A percentile compares a stretch with the other conserved stretches of the same genome.
Conservation (phyloP, 345 rosid species). For the Dipteronia dyeriana region DNA sequence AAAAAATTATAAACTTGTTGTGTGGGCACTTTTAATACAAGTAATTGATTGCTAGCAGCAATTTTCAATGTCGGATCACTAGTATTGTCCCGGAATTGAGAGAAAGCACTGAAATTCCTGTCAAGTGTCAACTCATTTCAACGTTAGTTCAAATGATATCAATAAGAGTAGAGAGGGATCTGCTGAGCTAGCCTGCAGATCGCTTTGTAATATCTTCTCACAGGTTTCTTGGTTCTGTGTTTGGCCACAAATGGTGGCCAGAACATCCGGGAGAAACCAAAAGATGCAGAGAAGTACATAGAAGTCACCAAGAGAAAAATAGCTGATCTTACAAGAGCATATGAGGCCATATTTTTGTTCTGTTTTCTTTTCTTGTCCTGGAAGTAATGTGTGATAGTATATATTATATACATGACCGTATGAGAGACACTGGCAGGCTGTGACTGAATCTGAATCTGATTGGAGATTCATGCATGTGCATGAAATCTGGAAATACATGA, state of each 20-base stretch:
- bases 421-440: too few species aligned
- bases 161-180: slow-evolving; percentile 29
- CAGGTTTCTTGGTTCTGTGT: slow-evolving; percentile 31
- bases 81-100: background rate
- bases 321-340: background rate
- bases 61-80: background rate
- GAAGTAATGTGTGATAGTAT: background rate
- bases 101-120: background rate
- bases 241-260: slow-evolving; percentile 26
- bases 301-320: background rate
- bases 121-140: background rate
- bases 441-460: too few species aligned
- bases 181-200: too few species aligned
- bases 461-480: background rate
- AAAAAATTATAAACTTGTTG: too few species aligned
- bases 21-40: too few species aligned
- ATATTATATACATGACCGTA: background rate
- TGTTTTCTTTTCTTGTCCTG: background rate
- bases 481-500: background rate
- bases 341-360: background rate
- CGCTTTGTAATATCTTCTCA: too few species aligned
- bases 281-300: background rate
- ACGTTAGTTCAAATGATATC: slow-evolving; percentile 24
- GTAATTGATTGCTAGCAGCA: too few species aligned
- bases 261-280: slow-evolving; percentile 18